Evolutionary conservation across 1,284 basidiomycete species (phyloP), one percentile per base, ranked within the genome.

Genomic region (Mycosarcoma maydis): DNA sequence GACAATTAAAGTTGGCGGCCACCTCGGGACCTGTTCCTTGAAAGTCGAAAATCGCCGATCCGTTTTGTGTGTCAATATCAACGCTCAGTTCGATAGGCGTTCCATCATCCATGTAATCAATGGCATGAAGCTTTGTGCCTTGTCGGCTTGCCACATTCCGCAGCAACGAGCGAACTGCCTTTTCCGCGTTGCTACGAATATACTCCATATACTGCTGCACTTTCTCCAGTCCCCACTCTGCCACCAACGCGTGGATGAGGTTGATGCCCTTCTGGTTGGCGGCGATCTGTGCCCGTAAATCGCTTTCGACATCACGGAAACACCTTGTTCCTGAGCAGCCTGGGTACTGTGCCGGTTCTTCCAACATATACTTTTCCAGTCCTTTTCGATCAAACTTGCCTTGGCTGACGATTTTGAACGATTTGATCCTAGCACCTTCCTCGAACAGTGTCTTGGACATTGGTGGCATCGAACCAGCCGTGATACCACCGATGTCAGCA

Each of bases 221-320:
- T 1, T 89, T 92, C 49, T 88, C 84, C 32, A 97, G 85, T 3
- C 90, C 88, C 79, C 95, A 96, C 73, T 98, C 93, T 7, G 88
- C 86, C 34, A 95, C 90, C 68, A 97, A 90, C 87, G 79, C 48
- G 57, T 74, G 69, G 51, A 76, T 72, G 38, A 81, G 50, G 19
- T 70, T 73, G 60, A 82, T 88, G 14, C 93, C 94, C 84, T 96
- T 97, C 83, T 95, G 88, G 81, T 96, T 97, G 16, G 95, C 94
- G 0, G 94, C 92, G 59, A 98, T 91, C 89, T 96, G 94, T 49
- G 94, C 94, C 82, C 94, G 93, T 57, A 97, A 82, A 81, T 97
- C 94, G 71, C 90, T 90, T 84, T 94, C 91, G 14, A 95, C 90
- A 78, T 97, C 93, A 47, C 89, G 85, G 54, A 95, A 75, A 62